Percentiles rank a stretch among this genome's conserved stretches.
phyloP scores from a whole-genome alignment of 345 rosid genomes.

The Hibiscus syriacus region DNA sequence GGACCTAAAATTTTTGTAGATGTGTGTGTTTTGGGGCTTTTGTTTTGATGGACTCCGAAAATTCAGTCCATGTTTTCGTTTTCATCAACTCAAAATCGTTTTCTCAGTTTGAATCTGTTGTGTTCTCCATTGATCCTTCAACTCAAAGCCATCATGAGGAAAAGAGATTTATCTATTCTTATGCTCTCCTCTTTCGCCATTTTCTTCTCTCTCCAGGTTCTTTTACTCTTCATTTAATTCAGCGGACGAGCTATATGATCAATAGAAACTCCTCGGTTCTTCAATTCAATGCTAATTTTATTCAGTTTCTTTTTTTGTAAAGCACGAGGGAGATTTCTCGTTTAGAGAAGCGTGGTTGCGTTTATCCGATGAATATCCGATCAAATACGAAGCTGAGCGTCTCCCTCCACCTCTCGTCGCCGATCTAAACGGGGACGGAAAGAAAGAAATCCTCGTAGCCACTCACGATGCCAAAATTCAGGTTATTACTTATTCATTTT shows the following conservation, averaged over 20 bases:
- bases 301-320: background rate
- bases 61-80: background rate
- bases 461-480: conserved; percentile 91
- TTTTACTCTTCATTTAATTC: background rate
- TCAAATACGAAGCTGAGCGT: conserved; percentile 83
- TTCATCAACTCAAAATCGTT: background rate
- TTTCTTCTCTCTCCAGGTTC: conserved; percentile 97
- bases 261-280: conserved; percentile 16
- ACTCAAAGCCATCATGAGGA: conserved; percentile 52
- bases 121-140: background rate
- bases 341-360: conserved; percentile 94
- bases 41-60: background rate
- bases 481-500: conserved; percentile 24
- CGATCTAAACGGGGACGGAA: conserved; percentile 96
- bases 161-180: conserved; percentile 88
- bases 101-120: background rate
- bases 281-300: background rate
- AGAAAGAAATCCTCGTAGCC: conserved; percentile 80
- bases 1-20: background rate
- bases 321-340: conserved; percentile 98
- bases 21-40: background rate
- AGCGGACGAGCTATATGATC: background rate
- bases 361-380: conserved; percentile 72
- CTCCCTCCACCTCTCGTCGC: conserved; percentile 84
- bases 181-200: conserved; percentile 95